Evolutionary conservation across 2,329 filamentous ascomycete genomes (phyloP), one percentile per base, ranked within the genome.

Genomic region (Coleophoma eucalyptorum): DNA sequence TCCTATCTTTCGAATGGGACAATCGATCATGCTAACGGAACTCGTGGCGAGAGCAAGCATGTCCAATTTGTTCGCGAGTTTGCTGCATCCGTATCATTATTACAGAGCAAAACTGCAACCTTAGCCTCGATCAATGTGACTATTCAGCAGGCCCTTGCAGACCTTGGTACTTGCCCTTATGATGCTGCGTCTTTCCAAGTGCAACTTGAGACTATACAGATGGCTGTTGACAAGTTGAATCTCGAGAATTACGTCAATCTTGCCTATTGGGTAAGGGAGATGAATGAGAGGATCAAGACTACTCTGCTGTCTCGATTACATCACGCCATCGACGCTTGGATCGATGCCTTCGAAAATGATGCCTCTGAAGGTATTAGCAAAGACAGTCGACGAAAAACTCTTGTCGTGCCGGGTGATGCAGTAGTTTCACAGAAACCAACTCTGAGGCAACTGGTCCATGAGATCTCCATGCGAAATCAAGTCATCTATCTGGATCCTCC

Each of bases 381-480:
- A 38, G 76, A 79, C 43, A 80, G 72, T 54, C 74, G 76, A 44
- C 74, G 79, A 46, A 82, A 79, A 60, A 73, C 74, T 57, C 55
- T 72, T 18, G 69, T 69, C 8, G 72, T 72, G 10, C 63, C 65
- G 12, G 67, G 68, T 4, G 77, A 79, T 31, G 55, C 57, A 13
- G 53, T 58, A 11, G 78, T 74, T 57, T 71, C 72, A 32, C 77
- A 82, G 50, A 71, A 72, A 3, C 89, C 90, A 0, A 77, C 77
- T 3, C 83, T 96, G 71, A 84, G 81, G 61, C 82, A 80, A 31
- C 79, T 96, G 20, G 79, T 94, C 15, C 90, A 97, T 60, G 94
- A 99, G 67, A 87, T 99, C 49, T 94, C 90, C 5, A 99, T 99
- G 90, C 89, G 90, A 32, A 97, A 97, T 62, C 94, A 99, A 68